Evolutionary conservation across 2,329 filamentous ascomycete genomes (phyloP).

Genomic region (Aplosporella prunicola): DNA sequence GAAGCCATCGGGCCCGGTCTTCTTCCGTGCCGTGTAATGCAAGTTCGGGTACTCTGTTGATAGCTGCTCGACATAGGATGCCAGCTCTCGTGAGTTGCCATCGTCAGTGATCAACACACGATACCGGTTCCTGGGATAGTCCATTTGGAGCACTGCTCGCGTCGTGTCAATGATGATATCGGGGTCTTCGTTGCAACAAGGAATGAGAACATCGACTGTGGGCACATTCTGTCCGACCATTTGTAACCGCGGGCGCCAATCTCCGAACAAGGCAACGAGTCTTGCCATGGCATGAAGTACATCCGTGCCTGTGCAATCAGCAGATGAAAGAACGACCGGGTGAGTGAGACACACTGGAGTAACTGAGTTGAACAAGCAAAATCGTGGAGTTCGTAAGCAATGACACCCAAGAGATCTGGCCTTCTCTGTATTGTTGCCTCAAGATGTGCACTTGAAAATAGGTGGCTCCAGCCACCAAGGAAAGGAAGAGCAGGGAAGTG

Average conservation of each 20-base stretch:
- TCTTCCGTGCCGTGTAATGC: slow-evolving; percentile 35
- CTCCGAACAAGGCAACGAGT: no score
- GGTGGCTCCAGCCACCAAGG: no score
- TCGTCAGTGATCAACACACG: slow-evolving; percentile 34
- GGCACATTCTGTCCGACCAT: slow-evolving; percentile 16
- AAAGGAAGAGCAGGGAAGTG: no score
- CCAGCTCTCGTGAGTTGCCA: slow-evolving; percentile 25
- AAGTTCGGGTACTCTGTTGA: slow-evolving; percentile 27
- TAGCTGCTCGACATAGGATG: slow-evolving; percentile 27
- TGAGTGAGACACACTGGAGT: no score
- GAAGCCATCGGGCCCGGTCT: slow-evolving; percentile 43
- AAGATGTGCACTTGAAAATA: no score
- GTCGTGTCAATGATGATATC: slow-evolving; percentile 34
- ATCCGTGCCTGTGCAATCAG: no score
- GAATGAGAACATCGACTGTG: slow-evolving; percentile 35
- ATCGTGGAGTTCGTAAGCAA: no score
- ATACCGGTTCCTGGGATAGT: slow-evolving; percentile 32
- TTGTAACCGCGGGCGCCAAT: not conserved
- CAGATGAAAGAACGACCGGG: no score
- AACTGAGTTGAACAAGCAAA: no score
- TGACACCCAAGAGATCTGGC: no score
- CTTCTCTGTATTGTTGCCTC: no score
- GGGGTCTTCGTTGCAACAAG: slow-evolving; percentile 35
- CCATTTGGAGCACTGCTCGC: slow-evolving; percentile 28
- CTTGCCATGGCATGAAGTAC: no score